These are phyloP conservation scores for Trichomonascus vanleenenianus DNA, from an alignment of 805 yeast genomes.

Conservation along the genomic window DNA sequence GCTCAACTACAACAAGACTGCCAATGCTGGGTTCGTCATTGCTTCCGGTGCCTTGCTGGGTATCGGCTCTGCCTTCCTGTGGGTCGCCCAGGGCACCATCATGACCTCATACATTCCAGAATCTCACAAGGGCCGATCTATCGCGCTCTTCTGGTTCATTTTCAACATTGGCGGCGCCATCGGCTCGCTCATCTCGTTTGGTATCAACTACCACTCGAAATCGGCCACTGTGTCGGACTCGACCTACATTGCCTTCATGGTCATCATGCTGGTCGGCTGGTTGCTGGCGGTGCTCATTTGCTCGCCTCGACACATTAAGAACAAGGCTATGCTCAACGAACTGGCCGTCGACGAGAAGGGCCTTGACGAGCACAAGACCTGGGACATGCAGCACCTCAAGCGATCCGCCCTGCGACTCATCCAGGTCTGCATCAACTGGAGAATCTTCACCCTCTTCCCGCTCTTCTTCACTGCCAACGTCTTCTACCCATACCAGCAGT, in stretches of 20 bases:
- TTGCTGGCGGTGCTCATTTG: conserved; percentile 22
- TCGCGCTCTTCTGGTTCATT: conserved; percentile 51
- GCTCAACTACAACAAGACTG: conserved; percentile 39
- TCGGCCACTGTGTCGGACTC: conserved; percentile 37
- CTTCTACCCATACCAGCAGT: conserved; percentile 59
- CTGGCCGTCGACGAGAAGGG: conserved; percentile 8
- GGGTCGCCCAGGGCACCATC: conserved; percentile 55
- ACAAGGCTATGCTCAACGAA: conserved; percentile 2
- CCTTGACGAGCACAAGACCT: conserved; percentile 11
- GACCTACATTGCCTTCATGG: conserved; percentile 48
- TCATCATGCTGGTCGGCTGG: conserved; percentile 43
- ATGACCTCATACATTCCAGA: conserved; percentile 50
- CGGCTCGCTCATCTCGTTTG: conserved; percentile 51
- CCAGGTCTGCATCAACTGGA: conserved; percentile 13
- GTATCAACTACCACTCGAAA: conserved; percentile 37
- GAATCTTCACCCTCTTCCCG: conserved; percentile 36
- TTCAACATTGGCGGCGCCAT: conserved; percentile 58
- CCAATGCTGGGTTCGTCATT: conserved; percentile 44
- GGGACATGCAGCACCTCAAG: conserved; percentile 8
- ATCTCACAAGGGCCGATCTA: conserved; percentile 41
- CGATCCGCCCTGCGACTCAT: conserved; percentile 9
- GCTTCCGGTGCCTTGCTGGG: conserved; percentile 55
- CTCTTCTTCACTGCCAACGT: conserved; percentile 57
- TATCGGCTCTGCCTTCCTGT: conserved; percentile 43
- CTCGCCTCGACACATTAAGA: conserved; percentile 6